A percentile compares a stretch with the other conserved stretches of the same genome.
Evolutionary conservation across 2,329 filamentous ascomycete species (phyloP).

Genomic region (Botryosphaeria dothidea): DNA sequence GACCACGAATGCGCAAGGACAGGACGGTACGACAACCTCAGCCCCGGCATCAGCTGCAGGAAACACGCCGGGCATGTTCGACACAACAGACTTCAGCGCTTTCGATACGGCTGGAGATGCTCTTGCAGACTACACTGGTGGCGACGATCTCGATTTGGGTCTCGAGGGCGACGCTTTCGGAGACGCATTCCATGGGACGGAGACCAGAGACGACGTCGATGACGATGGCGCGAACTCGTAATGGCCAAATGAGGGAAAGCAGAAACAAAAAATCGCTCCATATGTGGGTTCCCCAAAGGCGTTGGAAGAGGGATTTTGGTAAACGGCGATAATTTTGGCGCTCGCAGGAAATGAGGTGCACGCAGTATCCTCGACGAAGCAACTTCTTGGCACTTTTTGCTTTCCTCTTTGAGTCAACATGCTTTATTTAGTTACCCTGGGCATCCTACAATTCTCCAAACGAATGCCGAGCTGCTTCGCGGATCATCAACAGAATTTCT

Average conservation of each 20-base stretch:
- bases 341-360: neutral
- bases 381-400: neutral
- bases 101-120: constrained; percentile 42
- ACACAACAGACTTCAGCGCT: constrained; percentile 39
- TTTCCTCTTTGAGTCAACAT: neutral
- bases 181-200: constrained; percentile 42
- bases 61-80: constrained; percentile 37
- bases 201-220: constrained; percentile 27
- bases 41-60: constrained; percentile 27
- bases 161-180: constrained; percentile 42
- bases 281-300: neutral
- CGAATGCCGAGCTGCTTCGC: neutral
- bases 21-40: constrained; percentile 8
- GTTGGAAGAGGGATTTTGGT: neutral
- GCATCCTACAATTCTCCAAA: neutral
- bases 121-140: constrained; percentile 38
- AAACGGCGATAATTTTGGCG: neutral
- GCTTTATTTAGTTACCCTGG: neutral
- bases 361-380: neutral
- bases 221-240: constrained; percentile 13
- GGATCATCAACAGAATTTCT: neutral
- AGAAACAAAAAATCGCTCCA: neutral
- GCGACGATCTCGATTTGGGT: constrained; percentile 37
- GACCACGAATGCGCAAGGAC: neutral
- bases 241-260: neutral